Conservation (phyloP, 345 rosid genomes). For the Fremontodendron californicum region DNA sequence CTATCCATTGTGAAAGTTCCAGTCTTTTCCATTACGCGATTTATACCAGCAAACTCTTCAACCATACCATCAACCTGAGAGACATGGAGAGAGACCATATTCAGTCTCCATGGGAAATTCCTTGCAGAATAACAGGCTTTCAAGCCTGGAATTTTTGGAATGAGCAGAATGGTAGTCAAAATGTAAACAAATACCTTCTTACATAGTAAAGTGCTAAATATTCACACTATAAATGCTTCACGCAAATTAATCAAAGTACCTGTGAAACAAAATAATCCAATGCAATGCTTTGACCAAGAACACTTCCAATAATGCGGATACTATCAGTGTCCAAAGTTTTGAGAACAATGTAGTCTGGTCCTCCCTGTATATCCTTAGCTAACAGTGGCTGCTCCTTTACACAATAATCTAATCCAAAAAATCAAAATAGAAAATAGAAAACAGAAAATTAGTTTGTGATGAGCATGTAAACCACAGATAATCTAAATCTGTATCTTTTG, state of each 20-base stretch:
- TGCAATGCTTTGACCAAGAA: conserved; percentile 95
- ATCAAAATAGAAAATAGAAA: conserved; percentile 23
- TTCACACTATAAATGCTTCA: not conserved
- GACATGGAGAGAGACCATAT: not conserved
- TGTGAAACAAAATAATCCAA: no score
- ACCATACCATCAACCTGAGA: conserved; percentile 81
- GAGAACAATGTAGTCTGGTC: no score
- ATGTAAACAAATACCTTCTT: not conserved
- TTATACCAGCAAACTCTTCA: conserved; percentile 91
- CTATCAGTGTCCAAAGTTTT: no score
- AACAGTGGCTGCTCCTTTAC: conserved; percentile 74
- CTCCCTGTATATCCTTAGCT: conserved; percentile 57
- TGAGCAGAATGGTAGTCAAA: not conserved
- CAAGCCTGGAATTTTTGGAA: not conserved
- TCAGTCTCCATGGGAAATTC: not conserved
- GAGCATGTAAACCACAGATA: not conserved
- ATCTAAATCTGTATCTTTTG: not conserved
- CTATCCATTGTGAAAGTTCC: conserved; percentile 94
- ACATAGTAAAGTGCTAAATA: not conserved
- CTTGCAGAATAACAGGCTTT: not conserved
- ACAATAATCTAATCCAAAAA: conserved; percentile 61
- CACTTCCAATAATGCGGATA: conserved; percentile 80
- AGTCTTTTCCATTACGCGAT: conserved; percentile 77
- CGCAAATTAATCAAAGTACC: conserved; percentile 34
- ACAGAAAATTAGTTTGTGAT: conserved; percentile 4